Evolutionary conservation across 805 yeast genomes (phyloP), one percentile per base, ranked within the genome.

Genomic region (Barnettozyma salicaria): DNA sequence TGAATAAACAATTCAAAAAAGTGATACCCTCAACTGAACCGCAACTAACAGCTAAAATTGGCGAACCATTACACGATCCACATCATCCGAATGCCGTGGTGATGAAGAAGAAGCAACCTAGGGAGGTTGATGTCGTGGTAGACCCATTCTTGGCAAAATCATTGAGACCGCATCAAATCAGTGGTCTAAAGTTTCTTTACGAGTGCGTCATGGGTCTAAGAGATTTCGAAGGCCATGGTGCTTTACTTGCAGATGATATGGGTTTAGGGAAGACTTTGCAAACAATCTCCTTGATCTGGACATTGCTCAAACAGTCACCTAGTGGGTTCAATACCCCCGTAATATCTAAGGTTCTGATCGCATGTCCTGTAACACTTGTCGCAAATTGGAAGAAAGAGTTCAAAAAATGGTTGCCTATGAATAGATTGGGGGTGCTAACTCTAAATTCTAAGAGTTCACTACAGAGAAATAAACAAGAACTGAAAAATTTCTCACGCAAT

Each of bases 161-260:
- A 7, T 61, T 92, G n/a, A 66, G 97, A 19, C 80, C 83, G 0
- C 97, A 92, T 60, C 98, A 92, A 56, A 59, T 73, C 11, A 89
- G 82, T 45, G 98, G 96, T 3, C 84, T 90, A 1, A 56, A 61
- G 36, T 92, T 92, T 51, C 61, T 92, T 48, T 86, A 86, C 54
- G 81, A 83, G 39, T 85, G 96, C 48, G 72, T 89, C 2, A 74
- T 82, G 80, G 95, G 95, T 0, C 60, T 72, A 35, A 62, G 72
- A 19, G 70, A 68, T 4, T 60, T 60, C 16, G 63, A 64, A 2
- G 73, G 74, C 0, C 48, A 60, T 29, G 97, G 98, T 0, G 89
- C 90, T 2, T 61, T 92, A 5, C 59, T 92, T 29, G 98, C 98
- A 0, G 98, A 92, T 59, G 97, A 90, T 50, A 92, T 92, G 98